Evolutionary conservation across 2,329 filamentous ascomycete genomes (phyloP).

Genomic region (Helotiales sp.): DNA sequence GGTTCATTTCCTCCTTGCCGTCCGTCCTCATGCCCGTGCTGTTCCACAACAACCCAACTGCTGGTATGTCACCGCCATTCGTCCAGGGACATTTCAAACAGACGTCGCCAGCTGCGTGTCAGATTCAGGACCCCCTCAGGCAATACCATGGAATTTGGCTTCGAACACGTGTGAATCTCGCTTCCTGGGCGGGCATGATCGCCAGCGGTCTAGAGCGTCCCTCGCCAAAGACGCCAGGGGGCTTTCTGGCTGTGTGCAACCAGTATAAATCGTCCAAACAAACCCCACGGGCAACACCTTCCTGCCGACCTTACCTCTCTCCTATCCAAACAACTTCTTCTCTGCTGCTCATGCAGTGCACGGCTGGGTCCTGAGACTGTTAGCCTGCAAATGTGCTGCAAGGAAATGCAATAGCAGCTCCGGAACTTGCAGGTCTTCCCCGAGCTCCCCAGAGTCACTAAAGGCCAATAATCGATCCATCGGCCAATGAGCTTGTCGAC

Average conservation of each 20-base stretch:
- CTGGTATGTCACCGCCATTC: neutral
- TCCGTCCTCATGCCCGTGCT: neutral
- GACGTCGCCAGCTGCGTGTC: constrained; percentile 6
- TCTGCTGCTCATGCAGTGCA: neutral
- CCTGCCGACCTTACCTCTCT: neutral
- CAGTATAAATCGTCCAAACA: neutral
- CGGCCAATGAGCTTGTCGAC: neutral
- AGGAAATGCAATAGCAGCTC: constrained; percentile 6
- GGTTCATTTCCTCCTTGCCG: neutral
- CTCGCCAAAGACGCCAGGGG: neutral
- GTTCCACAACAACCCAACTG: too few relatives aligned
- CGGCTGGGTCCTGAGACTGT: neutral
- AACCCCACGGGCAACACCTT: neutral
- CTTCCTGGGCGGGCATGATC: constrained; percentile 1
- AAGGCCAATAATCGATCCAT: neutral
- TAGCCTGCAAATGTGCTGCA: neutral
- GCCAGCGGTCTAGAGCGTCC: neutral
- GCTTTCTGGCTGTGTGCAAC: neutral
- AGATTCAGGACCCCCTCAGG: neutral
- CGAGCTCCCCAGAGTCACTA: constrained; percentile 3
- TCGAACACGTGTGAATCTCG: neutral
- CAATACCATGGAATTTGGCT: too few relatives aligned
- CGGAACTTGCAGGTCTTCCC: constrained; percentile 5
- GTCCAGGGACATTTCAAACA: neutral
- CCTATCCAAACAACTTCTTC: neutral